These are phyloP conservation scores for Pichia inconspicua DNA, from an alignment of 1,139 yeast genomes.

Conservation along the genomic window DNA sequence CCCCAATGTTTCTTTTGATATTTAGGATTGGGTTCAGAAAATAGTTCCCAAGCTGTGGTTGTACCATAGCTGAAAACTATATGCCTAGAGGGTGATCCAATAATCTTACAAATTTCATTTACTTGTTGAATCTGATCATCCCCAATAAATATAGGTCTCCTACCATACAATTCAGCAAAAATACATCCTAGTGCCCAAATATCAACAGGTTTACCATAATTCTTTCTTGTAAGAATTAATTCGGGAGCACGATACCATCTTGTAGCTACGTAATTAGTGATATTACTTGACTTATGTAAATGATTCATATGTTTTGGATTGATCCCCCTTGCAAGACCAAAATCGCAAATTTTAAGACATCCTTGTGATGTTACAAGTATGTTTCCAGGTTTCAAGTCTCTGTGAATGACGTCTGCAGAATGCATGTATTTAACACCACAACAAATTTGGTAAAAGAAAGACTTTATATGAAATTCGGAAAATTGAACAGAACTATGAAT, in stretches of 20 bases:
- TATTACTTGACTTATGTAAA: constrained; percentile 31
- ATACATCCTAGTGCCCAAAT: constrained; percentile 81
- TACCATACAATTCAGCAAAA: constrained; percentile 64
- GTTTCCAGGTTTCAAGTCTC: constrained; percentile 93
- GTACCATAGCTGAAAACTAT: constrained; percentile 28
- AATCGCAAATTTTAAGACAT: constrained; percentile 91
- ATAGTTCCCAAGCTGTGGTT: constrained; percentile 33
- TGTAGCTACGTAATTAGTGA: constrained; percentile 88
- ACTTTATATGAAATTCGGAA: constrained; percentile 76
- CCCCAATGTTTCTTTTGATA: constrained; percentile 39
- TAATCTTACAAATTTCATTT: constrained; percentile 50
- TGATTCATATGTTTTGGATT: constrained; percentile 37
- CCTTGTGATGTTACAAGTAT: constrained; percentile 91
- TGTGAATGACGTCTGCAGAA: constrained; percentile 89
- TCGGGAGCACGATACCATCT: constrained; percentile 97
- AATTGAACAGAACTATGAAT: constrained; percentile 70
- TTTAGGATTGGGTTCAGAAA: constrained; percentile 34
- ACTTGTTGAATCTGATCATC: constrained; percentile 59
- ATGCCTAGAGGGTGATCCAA: constrained; percentile 53
- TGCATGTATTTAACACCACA: constrained; percentile 93
- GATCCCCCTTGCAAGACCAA: constrained; percentile 83
- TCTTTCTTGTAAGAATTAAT: constrained; percentile 83
- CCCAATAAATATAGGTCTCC: constrained; percentile 68
- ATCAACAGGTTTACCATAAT: constrained; percentile 56
- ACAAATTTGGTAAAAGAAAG: constrained; percentile 72